A percentile compares a stretch with the other conserved stretches of the same genome.
These are phyloP conservation scores for Cytospora mali DNA, from an alignment of 2,329 filamentous ascomycete species.

Conservation along the genomic window DNA sequence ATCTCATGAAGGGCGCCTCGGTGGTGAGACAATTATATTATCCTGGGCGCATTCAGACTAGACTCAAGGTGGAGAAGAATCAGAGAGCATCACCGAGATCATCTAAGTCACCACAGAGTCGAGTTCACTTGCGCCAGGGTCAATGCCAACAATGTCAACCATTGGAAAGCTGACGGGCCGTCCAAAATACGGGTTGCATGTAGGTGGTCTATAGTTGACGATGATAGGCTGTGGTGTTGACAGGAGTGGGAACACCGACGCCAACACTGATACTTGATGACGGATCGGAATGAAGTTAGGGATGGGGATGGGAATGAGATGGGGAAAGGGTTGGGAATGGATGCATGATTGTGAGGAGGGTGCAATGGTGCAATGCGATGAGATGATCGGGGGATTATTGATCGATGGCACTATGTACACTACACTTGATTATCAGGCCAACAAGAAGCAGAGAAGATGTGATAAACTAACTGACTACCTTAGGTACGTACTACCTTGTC, in stretches of 20 bases:
- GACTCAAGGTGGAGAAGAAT: not conserved
- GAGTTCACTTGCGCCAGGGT: not conserved
- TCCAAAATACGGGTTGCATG: not conserved
- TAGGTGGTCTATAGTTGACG: not conserved
- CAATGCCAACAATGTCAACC: no score
- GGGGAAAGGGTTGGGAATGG: not conserved
- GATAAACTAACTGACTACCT: no score
- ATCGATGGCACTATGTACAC: no score
- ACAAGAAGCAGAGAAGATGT: not conserved
- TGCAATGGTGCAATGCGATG: not conserved
- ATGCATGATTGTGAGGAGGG: not conserved
- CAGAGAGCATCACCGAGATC: not conserved
- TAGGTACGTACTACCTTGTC: no score
- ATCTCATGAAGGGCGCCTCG: not conserved
- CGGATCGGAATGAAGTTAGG: not conserved
- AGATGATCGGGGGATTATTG: not conserved
- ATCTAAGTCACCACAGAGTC: not conserved
- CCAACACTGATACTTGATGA: not conserved
- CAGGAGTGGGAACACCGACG: not conserved
- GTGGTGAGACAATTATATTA: constrained; percentile 6
- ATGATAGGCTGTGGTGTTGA: not conserved
- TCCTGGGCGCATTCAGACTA: not conserved
- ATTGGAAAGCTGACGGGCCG: not conserved
- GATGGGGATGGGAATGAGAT: not conserved
- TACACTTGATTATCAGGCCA: not conserved